These are phyloP conservation scores for Odontarrhena argentea DNA, from an alignment of 345 rosid genomes.

Conservation along the genomic window DNA sequence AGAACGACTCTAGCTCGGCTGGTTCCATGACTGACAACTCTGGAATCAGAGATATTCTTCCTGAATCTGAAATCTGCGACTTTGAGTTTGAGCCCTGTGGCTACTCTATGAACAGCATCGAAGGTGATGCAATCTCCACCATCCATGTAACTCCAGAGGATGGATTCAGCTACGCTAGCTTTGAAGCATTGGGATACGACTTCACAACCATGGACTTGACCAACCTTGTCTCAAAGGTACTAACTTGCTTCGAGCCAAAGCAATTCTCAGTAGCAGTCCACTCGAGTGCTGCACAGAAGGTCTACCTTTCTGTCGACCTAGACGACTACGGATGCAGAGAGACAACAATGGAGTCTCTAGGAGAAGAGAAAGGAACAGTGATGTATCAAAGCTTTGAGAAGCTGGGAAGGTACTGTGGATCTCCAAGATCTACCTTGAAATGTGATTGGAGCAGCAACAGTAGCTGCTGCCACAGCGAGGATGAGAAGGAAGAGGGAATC, in stretches of 20 bases:
- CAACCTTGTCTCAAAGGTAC: slow-evolving; percentile 50
- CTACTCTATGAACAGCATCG: slow-evolving; percentile 76
- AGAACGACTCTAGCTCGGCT: slow-evolving; percentile 42
- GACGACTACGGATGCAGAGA: slow-evolving; percentile 48
- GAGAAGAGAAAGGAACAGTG: slow-evolving; percentile 46
- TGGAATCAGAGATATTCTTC: slow-evolving; percentile 64
- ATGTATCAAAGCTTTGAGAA: slow-evolving; percentile 41
- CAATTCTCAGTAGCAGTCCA: slow-evolving; percentile 63
- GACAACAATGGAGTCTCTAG: slow-evolving; percentile 51
- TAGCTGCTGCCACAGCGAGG: slow-evolving; percentile 41
- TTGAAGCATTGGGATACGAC: slow-evolving; percentile 65
- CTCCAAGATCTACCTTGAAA: slow-evolving; percentile 41
- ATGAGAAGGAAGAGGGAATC: slow-evolving; percentile 43
- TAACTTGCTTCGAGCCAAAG: slow-evolving; percentile 57
- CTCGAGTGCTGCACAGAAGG: slow-evolving; percentile 33
- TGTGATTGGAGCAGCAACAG: slow-evolving; percentile 43
- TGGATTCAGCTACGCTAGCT: slow-evolving; percentile 85
- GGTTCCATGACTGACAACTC: slow-evolving; percentile 61
- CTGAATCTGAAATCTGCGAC: slow-evolving; percentile 64
- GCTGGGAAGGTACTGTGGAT: slow-evolving; percentile 27
- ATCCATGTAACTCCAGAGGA: slow-evolving; percentile 89
- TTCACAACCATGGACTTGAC: slow-evolving; percentile 39
- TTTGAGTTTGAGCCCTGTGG: slow-evolving; percentile 82
- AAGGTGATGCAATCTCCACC: slow-evolving; percentile 55
- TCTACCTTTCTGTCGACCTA: slow-evolving; percentile 46